phyloP scores from a whole-genome alignment of 2,329 filamentous ascomycete species.

The Achaetomium macrosporum region DNA sequence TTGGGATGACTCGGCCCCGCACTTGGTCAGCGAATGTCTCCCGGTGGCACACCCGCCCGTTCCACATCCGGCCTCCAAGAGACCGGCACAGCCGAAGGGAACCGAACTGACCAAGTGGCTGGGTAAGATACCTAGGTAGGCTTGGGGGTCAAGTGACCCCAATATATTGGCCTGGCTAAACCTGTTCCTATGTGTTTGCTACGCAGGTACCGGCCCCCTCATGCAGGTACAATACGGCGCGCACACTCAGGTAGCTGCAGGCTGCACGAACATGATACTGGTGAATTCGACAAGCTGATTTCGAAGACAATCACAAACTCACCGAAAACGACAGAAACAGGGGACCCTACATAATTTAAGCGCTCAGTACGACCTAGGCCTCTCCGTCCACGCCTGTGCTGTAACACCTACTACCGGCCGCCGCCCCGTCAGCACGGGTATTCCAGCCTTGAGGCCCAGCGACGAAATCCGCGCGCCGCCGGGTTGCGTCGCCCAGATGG shows the following conservation, averaged over 20 bases:
- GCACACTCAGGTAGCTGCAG: neutral
- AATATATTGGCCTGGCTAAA: constrained; percentile 4
- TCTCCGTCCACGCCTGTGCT: constrained; percentile 40
- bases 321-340: neutral
- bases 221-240: neutral
- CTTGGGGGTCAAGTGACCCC: constrained; percentile 9
- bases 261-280: neutral
- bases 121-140: neutral
- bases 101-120: neutral
- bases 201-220: neutral
- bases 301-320: neutral
- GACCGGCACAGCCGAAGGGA: constrained; percentile 2
- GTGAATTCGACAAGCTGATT: neutral
- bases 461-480: constrained; percentile 51
- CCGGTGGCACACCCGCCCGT: neutral
- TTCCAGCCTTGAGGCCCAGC: constrained; percentile 44
- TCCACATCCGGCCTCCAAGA: neutral
- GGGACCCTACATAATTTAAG: neutral
- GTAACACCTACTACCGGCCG: constrained; percentile 39
- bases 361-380: constrained; percentile 46
- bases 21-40: neutral
- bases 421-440: constrained; percentile 46
- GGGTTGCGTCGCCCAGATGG: constrained; percentile 60
- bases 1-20: neutral
- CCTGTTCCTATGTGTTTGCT: constrained; percentile 12